Conservation (phyloP, 768 basidiomycete genomes). For the Suillus sp. region DNA sequence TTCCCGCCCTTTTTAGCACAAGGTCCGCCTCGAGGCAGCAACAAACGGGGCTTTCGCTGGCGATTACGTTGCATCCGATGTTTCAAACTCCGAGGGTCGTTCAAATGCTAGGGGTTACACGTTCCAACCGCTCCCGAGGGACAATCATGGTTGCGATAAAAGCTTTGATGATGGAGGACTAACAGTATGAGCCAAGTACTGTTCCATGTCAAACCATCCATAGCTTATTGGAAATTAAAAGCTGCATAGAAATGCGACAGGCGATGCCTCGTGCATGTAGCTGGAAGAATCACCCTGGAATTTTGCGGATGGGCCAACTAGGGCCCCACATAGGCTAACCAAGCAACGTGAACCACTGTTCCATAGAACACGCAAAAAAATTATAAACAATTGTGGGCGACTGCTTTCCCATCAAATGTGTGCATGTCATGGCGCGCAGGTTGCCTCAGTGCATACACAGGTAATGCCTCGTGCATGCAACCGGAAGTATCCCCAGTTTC, state of each 20-base stretch:
- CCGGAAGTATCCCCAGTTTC: background rate
- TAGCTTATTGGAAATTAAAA: background rate
- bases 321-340: background rate
- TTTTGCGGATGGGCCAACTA: background rate
- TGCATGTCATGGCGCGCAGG: background rate
- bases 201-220: background rate
- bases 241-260: background rate
- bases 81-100: conserved; percentile 4
- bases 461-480: background rate
- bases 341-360: background rate
- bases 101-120: background rate
- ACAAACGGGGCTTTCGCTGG: conserved; percentile 7
- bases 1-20: conserved; percentile 7
- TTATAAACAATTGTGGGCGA: background rate
- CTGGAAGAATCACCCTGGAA: background rate
- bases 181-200: background rate
- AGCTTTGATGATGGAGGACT: background rate
- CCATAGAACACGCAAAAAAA: background rate
- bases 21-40: conserved; percentile 18
- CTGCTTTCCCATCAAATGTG: background rate
- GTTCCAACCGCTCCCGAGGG: background rate
- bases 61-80: background rate
- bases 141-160: background rate
- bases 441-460: background rate
- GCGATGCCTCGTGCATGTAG: conserved; percentile 4